Base-by-base conservation (phyloP, 108 stramenopile species). In the Parietichytrium sp. region DNA sequence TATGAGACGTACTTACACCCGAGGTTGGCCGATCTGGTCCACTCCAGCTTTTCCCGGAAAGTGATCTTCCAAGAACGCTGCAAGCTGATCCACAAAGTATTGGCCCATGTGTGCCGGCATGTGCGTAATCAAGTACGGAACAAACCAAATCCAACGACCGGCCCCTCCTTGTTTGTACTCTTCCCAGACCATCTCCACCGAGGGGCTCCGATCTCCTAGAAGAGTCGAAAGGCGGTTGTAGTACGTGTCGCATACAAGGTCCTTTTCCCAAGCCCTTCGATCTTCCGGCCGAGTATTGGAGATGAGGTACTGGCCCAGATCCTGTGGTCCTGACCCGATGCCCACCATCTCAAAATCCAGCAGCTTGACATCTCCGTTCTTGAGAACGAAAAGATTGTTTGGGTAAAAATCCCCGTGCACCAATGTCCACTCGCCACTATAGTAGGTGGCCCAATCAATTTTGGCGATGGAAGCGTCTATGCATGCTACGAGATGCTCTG, bases 371-470 rank as follows among this genome's bases (percentile, higher is more conserved):
- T 29, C 50, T 4, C 4, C 6, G 79, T 48, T 26, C 4, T 4
- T 4, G 4, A 31, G 38, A 38, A 54, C 47, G 77, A 83, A 31
- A n/a, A 83, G 29, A 51, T 83, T 83, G 7, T 61, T 78, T 13
- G 82, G 82, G 55, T 83, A 78, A n/a, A 61, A 29, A 78, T 83
- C 82, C 4, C 82, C 82, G 55, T 83, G 82, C 23, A 83, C 82
- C 29, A 83, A 48, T 30, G 82, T 83, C 82, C 82, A 83, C 33
- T 61, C 77, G 3, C 15, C 4, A 4, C 16, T 47, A 45, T 78
- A 4, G 8, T 10, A 13, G 26, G 26, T 53, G n/a, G 7, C 52
- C 13, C 4, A 4, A 27, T 53, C 26, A 7, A 4, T 4, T 6
- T 53, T 27, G 26, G 26, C 25, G 26, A 27, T 27, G 8, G n/a